Evolutionary conservation across 768 basidiomycete species (phyloP), one percentile per base, ranked within the genome.

Genomic region (Boletus fagicola): DNA sequence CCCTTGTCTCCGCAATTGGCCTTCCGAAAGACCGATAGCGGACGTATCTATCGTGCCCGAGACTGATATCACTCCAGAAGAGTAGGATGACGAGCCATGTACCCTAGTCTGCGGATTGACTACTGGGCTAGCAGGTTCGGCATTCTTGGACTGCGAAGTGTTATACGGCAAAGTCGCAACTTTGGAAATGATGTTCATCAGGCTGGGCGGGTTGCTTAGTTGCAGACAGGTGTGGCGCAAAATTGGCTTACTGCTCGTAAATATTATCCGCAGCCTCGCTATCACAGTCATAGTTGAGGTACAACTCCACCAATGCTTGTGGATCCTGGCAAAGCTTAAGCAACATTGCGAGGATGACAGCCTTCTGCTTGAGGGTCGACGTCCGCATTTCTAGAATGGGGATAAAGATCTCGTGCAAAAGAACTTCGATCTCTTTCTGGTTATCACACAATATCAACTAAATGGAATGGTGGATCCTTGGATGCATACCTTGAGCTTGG

Each of bases 271-370:
- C 83, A 5, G 96, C 93, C 57, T 93, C 88, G 57, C 93, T 84
- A 68, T 99, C 97, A 70, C 97, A 99, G 68, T 99, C 97, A 68
- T 99, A 99, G 72, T 99, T 99, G 70, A 99, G 86, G 75, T 98
- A 99, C 56, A 98, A 86, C 72, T 99, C 97, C 31, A 99, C 97
- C 20, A 99, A 78, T 10, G 96, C 94, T 72, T 98, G 97, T 2
- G 97, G 94, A 67, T 98, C 97, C 71, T 96, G 92, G 66, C 92
- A 95, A 16, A 99, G 76, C 42, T 90, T 84, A 18, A 84, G 84
- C 31, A 96, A 72, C 88, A 97, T 95, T 40, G 84, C 87, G 51
- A 98, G 79, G 52, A 98, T 92, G 49, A 93, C 85, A 4, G 88
- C 88, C 75, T 99, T 98, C 71, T 98, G 97, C 67, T 93, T 93